These are phyloP conservation scores for Puccinia triticina DNA, from an alignment of 1,284 basidiomycete genomes.

Conservation along the genomic window DNA sequence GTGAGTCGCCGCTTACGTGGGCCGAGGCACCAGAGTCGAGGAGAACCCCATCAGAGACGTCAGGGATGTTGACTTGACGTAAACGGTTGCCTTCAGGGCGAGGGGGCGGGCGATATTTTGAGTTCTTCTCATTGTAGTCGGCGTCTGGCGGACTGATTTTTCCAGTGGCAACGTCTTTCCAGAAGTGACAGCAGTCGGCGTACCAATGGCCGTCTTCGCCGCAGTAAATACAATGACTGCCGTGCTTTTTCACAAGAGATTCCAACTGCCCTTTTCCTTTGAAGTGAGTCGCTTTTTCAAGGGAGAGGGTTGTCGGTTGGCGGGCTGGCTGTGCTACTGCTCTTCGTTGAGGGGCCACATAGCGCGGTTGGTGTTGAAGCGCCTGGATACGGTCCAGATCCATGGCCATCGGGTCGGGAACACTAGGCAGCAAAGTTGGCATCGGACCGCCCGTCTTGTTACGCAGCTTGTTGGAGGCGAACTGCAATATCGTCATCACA, in stretches of 20 bases:
- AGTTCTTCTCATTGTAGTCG: not conserved
- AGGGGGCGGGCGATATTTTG: not conserved
- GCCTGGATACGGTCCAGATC: not conserved
- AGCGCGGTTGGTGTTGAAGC: not conserved
- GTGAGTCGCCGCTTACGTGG: not conserved
- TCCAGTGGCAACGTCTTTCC: not conserved
- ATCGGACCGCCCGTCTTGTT: not conserved
- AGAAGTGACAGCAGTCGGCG: not conserved
- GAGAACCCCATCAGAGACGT: not conserved
- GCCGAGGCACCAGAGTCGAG: slow-evolving; percentile 21
- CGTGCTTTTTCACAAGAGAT: not conserved
- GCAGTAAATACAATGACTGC: not conserved
- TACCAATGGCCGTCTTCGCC: slow-evolving; percentile 11
- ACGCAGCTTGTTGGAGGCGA: not conserved
- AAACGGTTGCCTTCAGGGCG: not conserved
- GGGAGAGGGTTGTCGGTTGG: slow-evolving; percentile 63
- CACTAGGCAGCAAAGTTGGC: too few relatives aligned
- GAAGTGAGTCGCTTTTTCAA: not conserved
- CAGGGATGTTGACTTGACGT: not conserved
- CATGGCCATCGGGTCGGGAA: not conserved
- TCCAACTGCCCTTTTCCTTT: not conserved
- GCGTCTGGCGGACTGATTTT: not conserved
- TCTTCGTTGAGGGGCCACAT: not conserved
- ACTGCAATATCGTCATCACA: not conserved
- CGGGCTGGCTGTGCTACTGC: slow-evolving; percentile 59